Conservation (phyloP, 2,329 filamentous ascomycete species). For the Trichoderma atrobrunneum region DNA sequence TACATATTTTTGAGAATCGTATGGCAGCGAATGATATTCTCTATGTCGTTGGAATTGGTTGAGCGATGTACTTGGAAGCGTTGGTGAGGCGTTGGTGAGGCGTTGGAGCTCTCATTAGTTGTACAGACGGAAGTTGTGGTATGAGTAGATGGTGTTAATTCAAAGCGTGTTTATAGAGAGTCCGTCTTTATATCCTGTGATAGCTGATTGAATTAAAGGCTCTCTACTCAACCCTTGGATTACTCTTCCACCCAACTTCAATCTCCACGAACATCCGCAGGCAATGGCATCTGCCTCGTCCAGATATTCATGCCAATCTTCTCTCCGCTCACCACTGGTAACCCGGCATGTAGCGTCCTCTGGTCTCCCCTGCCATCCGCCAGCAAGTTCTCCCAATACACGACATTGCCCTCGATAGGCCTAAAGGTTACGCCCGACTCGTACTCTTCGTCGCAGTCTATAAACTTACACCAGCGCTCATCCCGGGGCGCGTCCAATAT, state of each 20-base stretch:
- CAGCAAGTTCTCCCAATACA: slow-evolving; percentile 48
- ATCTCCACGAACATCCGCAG: slow-evolving; percentile 24
- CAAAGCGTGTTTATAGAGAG: neutral
- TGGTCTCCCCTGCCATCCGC: slow-evolving; percentile 40
- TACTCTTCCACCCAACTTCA: neutral
- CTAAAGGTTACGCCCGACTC: slow-evolving; percentile 48
- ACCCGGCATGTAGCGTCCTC: slow-evolving; percentile 45
- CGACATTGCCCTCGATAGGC: slow-evolving; percentile 46
- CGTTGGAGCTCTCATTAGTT: neutral
- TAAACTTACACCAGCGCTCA: slow-evolving; percentile 41
- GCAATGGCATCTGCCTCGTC: slow-evolving; percentile 44
- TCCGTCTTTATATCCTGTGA: neutral
- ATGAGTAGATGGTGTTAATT: neutral
- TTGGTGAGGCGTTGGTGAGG: neutral
- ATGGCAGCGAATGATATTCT: neutral
- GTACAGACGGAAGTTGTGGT: neutral
- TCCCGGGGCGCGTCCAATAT: slow-evolving; percentile 38
- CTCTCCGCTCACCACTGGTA: slow-evolving; percentile 44
- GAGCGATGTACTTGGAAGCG: no score
- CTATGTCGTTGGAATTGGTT: neutral
- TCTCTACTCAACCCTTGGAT: neutral
- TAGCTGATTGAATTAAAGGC: neutral
- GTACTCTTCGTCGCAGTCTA: slow-evolving; percentile 49
- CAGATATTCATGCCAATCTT: slow-evolving; percentile 55
- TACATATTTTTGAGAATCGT: neutral